These are phyloP conservation scores for Oidiodendron maius DNA, from an alignment of 495 filamentous ascomycete genomes.

Conservation along the genomic window DNA sequence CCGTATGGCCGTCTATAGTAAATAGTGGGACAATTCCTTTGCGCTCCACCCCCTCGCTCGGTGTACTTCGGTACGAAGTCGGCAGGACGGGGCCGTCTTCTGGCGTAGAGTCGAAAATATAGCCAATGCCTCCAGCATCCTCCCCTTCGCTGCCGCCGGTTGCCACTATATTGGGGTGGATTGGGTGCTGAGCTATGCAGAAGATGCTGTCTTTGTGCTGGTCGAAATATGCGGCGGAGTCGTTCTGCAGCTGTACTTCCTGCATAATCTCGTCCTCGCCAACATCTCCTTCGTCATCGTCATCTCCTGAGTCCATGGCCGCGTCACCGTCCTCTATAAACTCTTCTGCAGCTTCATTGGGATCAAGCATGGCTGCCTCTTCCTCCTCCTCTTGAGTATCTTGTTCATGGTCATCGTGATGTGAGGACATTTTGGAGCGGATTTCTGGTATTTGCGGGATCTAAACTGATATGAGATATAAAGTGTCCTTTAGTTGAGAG, in stretches of 20 bases:
- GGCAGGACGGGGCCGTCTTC: conserved; percentile 62
- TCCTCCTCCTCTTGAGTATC: conserved; percentile 42
- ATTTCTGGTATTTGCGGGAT: no score
- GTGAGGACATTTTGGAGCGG: conserved; percentile 36
- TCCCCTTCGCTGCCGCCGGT: conserved; percentile 85
- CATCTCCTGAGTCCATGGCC: conserved; percentile 60
- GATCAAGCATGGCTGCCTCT: conserved; percentile 53
- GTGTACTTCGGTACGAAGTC: conserved; percentile 63
- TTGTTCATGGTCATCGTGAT: conserved; percentile 40
- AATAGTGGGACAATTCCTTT: conserved; percentile 49
- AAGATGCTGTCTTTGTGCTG: conserved; percentile 82
- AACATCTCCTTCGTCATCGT: conserved; percentile 34
- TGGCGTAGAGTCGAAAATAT: conserved; percentile 65
- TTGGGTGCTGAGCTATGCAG: conserved; percentile 86
- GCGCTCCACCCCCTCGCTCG: conserved; percentile 46
- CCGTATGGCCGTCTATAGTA: conserved; percentile 79
- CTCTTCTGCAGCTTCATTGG: conserved; percentile 67
- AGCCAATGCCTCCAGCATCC: conserved; percentile 60
- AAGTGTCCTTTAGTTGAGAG: no score
- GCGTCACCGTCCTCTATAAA: conserved; percentile 63
- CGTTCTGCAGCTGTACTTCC: conserved; percentile 78
- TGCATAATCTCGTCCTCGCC: conserved; percentile 50
- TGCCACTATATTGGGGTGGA: conserved; percentile 68
- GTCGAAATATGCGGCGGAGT: conserved; percentile 90
- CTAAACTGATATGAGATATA: no score